Percentiles rank a stretch among this genome's conserved stretches.
These are phyloP conservation scores for Colletotrichum musae DNA, from an alignment of 2,329 filamentous ascomycete species.

Conservation along the genomic window DNA sequence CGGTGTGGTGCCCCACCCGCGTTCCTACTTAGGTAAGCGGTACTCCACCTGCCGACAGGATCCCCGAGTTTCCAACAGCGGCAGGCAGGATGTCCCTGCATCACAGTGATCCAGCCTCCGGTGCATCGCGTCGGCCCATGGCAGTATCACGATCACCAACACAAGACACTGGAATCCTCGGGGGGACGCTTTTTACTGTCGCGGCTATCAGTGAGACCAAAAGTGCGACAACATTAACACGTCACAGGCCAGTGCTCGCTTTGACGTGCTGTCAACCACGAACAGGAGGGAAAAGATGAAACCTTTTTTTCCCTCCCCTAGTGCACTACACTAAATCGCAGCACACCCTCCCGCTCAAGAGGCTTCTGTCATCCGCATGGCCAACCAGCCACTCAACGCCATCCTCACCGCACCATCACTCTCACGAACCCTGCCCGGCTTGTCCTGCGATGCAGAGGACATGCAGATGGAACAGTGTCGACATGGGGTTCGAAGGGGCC, in stretches of 20 bases:
- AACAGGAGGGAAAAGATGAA: conserved; percentile 12
- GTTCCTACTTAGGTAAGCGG: conserved; percentile 20
- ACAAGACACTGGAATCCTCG: too few relatives aligned
- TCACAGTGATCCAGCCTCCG: too few relatives aligned
- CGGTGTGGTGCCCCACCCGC: neutral
- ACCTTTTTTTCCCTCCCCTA: neutral
- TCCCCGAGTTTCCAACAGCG: too few relatives aligned
- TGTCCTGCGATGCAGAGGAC: conserved; percentile 14
- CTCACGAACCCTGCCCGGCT: conserved; percentile 31
- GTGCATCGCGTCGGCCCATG: too few relatives aligned
- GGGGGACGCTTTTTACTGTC: too few relatives aligned
- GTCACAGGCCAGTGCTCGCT: too few relatives aligned
- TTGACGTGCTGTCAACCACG: conserved; percentile 3
- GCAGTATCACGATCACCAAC: too few relatives aligned
- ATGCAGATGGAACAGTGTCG: conserved; percentile 6
- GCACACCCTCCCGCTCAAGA: neutral
- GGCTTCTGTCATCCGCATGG: conserved; percentile 7
- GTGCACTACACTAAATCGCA: neutral
- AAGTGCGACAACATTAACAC: too few relatives aligned
- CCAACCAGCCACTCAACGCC: conserved; percentile 21
- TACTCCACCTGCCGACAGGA: neutral
- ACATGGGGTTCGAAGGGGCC: neutral
- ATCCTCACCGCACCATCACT: conserved; percentile 21
- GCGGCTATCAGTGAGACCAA: too few relatives aligned
- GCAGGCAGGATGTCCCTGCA: too few relatives aligned